Percentiles rank a stretch among this genome's conserved stretches.
Evolutionary conservation across 2,329 filamentous ascomycete genomes (phyloP).

Genomic region (Trichoderma brevicompactum): DNA sequence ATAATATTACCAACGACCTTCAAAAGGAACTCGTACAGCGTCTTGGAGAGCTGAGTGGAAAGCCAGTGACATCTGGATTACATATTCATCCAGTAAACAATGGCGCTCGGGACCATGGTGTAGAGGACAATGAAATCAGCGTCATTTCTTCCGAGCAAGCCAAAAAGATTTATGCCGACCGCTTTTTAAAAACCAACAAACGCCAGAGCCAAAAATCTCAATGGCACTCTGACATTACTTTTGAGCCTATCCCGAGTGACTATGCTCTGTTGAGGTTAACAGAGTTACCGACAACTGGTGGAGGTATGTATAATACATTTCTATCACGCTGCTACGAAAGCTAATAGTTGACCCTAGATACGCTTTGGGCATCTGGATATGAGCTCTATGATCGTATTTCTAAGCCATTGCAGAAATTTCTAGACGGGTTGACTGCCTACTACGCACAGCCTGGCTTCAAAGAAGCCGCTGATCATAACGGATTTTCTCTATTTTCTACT

Average conservation of each 20-base stretch:
- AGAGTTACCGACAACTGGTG: conserved; percentile 59
- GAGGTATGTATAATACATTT: conserved; percentile 42
- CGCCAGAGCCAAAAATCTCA: conserved; percentile 32
- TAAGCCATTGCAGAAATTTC: conserved; percentile 50
- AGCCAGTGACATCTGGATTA: conserved; percentile 53
- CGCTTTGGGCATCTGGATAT: conserved; percentile 65
- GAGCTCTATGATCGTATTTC: conserved; percentile 62
- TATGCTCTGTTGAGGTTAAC: conserved; percentile 64
- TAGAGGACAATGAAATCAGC: conserved; percentile 48
- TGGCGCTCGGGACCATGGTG: conserved; percentile 52
- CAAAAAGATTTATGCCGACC: conserved; percentile 53
- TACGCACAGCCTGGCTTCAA: conserved; percentile 54
- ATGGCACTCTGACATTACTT: conserved; percentile 58
- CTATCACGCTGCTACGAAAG: neutral
- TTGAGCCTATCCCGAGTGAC: conserved; percentile 54
- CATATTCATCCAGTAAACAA: conserved; percentile 61
- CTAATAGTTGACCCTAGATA: conserved; percentile 36
- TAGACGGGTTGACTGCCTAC: conserved; percentile 55
- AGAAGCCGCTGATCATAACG: conserved; percentile 53
- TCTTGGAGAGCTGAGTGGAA: conserved; percentile 42
- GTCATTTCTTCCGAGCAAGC: conserved; percentile 49
- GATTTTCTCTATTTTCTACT: conserved; percentile 49
- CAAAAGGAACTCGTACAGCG: conserved; percentile 46
- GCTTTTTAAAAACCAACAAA: conserved; percentile 44
- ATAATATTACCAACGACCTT: conserved; percentile 41